These are phyloP conservation scores for Dissophora globulifera DNA, from an alignment of 192 early-diverging fungal species.

Conservation along the genomic window DNA sequence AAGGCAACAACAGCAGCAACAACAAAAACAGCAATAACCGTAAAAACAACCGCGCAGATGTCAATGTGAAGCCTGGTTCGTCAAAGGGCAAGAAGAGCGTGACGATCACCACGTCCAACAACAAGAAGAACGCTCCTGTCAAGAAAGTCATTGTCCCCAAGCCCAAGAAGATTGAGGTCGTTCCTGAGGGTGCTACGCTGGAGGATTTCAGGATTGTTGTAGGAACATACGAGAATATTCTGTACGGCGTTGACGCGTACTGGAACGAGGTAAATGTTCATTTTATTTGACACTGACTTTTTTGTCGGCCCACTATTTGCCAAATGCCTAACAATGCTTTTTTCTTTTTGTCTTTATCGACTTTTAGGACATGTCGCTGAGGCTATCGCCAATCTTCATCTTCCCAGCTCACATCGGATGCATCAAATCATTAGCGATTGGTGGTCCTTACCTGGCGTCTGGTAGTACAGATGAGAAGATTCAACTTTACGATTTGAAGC, in stretches of 20 bases:
- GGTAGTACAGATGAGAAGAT: slow-evolving; percentile 97
- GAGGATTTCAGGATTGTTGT: slow-evolving; percentile 73
- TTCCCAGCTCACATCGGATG: slow-evolving; percentile 95
- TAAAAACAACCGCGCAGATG: not conserved
- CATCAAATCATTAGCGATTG: slow-evolving; percentile 88
- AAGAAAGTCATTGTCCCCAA: slow-evolving; percentile 23
- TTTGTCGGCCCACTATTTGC: too few species aligned
- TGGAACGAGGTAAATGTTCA: slow-evolving; percentile 62
- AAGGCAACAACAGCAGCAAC: slow-evolving; percentile 11
- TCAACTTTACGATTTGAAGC: slow-evolving; percentile 89
- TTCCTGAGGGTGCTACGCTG: slow-evolving; percentile 29
- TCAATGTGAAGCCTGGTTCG: too few species aligned
- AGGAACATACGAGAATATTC: slow-evolving; percentile 96
- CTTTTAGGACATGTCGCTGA: slow-evolving; percentile 49
- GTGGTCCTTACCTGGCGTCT: slow-evolving; percentile 86
- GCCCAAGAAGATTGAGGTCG: slow-evolving; percentile 42
- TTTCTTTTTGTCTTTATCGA: slow-evolving; percentile 1
- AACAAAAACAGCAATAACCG: not conserved
- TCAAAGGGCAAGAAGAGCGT: slow-evolving; percentile 18
- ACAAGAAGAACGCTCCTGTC: slow-evolving; percentile 19
- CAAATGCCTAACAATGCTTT: too few species aligned
- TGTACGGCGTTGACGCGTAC: slow-evolving; percentile 90
- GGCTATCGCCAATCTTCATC: slow-evolving; percentile 85
- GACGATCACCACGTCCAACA: not conserved
- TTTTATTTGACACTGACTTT: too few species aligned